These are phyloP conservation scores for Forsythia viridissima DNA, from an alignment of 257 asterid species.

Conservation along the genomic window DNA sequence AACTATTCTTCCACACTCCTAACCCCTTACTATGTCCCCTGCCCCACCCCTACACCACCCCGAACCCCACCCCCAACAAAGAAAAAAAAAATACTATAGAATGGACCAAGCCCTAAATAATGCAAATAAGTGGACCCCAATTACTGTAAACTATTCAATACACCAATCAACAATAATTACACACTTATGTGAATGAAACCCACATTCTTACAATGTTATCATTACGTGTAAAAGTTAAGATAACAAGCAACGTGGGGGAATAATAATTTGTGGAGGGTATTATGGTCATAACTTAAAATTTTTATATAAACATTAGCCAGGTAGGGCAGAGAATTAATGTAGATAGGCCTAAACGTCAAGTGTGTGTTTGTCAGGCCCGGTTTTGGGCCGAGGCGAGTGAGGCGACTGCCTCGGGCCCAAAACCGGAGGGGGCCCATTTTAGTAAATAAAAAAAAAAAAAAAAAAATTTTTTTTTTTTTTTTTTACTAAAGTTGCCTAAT, in stretches of 20 bases:
- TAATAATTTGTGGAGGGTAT: not conserved
- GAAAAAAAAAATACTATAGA: slow-evolving; percentile 25
- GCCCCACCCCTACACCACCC: not conserved
- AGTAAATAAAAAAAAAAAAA: no score
- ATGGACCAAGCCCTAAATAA: slow-evolving; percentile 46
- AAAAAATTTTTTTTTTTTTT: no score
- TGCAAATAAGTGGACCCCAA: slow-evolving; percentile 38
- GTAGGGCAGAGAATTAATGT: no score
- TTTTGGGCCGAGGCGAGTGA: no score
- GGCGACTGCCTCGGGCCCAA: no score
- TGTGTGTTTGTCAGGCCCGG: no score
- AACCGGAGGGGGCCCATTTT: no score
- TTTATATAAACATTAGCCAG: no score
- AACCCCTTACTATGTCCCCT: not conserved
- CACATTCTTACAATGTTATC: not conserved
- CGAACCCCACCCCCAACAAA: not conserved
- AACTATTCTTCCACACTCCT: not conserved
- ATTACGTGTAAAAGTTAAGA: slow-evolving; percentile 42
- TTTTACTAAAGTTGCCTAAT: no score
- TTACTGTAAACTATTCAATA: slow-evolving; percentile 55
- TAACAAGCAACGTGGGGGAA: slow-evolving; percentile 22
- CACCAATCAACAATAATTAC: slow-evolving; percentile 42
- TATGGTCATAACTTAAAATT: not conserved
- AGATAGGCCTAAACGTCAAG: no score
- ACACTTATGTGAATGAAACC: not conserved